Percentiles rank a stretch among this genome's conserved stretches.
Evolutionary conservation across 495 filamentous ascomycete species (phyloP).

Genomic region (Umbilicaria muhlenbergii): DNA sequence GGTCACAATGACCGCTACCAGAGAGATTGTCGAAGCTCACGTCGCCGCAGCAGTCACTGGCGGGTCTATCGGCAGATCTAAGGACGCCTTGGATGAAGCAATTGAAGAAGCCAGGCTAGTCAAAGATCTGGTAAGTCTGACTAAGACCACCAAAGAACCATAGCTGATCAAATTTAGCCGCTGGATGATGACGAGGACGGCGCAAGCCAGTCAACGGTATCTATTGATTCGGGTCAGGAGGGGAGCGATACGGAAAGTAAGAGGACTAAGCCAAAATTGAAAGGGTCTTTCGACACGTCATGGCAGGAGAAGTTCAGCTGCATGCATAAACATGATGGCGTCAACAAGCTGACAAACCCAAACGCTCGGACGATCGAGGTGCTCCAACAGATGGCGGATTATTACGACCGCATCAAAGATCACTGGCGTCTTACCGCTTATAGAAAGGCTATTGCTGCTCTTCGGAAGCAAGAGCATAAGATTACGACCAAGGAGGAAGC

Average conservation of each 20-base stretch:
- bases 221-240: slow-evolving; percentile 27
- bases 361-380: slow-evolving; percentile 64
- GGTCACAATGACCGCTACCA: no score
- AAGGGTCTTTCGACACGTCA: slow-evolving; percentile 6
- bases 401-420: slow-evolving; percentile 62
- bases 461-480: slow-evolving; percentile 49
- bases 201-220: slow-evolving; percentile 3
- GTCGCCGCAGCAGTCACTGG: not conserved
- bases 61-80: slow-evolving; percentile 4
- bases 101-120: slow-evolving; percentile 39
- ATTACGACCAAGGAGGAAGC: slow-evolving; percentile 59
- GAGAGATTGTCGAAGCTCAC: not conserved
- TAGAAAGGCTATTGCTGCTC: slow-evolving; percentile 58
- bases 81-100: slow-evolving; percentile 39
- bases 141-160: not conserved
- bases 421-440: slow-evolving; percentile 72
- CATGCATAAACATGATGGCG: slow-evolving; percentile 44
- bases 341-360: slow-evolving; percentile 29
- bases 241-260: slow-evolving; percentile 24
- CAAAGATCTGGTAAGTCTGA: slow-evolving; percentile 33
- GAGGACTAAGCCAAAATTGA: slow-evolving; percentile 3
- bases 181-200: slow-evolving; percentile 18
- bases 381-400: slow-evolving; percentile 68
- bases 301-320: slow-evolving; percentile 47
- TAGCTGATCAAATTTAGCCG: slow-evolving; percentile 20